phyloP scores from a whole-genome alignment of 768 basidiomycete genomes.

The Podaxis sp. region DNA sequence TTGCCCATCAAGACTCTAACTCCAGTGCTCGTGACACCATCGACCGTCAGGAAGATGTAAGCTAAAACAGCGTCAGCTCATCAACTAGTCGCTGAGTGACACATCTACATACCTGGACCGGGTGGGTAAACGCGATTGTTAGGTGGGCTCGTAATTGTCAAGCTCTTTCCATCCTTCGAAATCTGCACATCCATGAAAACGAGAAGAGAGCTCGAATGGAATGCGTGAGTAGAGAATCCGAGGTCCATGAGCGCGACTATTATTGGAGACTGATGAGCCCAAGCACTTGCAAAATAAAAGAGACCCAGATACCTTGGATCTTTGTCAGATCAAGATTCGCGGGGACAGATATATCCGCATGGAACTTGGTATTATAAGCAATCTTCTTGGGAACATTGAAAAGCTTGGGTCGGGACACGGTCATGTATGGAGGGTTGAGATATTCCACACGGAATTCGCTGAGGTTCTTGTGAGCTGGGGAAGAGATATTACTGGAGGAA shows the following conservation, averaged over 20 bases:
- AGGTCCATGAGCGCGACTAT: slow-evolving; percentile 39
- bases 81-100: too few species aligned
- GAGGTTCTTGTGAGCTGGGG: background rate
- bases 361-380: slow-evolving; percentile 34
- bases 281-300: background rate
- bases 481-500: background rate
- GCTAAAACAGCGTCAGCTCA: background rate
- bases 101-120: slow-evolving; percentile 32
- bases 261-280: background rate
- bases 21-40: slow-evolving; percentile 31
- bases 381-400: slow-evolving; percentile 35
- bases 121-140: slow-evolving; percentile 37
- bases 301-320: slow-evolving; percentile 28
- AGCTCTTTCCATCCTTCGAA: slow-evolving; percentile 28
- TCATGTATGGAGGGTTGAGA: slow-evolving; percentile 42
- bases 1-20: slow-evolving; percentile 38
- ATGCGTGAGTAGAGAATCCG: slow-evolving; percentile 41
- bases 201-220: slow-evolving; percentile 37
- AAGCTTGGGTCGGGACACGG: slow-evolving; percentile 30
- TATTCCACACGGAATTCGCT: slow-evolving; percentile 43
- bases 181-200: slow-evolving; percentile 34
- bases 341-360: slow-evolving; percentile 31
- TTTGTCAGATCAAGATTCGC: slow-evolving; percentile 21
- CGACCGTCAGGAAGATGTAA: background rate
- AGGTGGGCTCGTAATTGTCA: slow-evolving; percentile 34